A percentile compares a stretch with the other conserved stretches of the same genome.
These are phyloP conservation scores for Bondarzewia mesenterica DNA, from an alignment of 1,284 basidiomycete genomes.

Conservation along the genomic window DNA sequence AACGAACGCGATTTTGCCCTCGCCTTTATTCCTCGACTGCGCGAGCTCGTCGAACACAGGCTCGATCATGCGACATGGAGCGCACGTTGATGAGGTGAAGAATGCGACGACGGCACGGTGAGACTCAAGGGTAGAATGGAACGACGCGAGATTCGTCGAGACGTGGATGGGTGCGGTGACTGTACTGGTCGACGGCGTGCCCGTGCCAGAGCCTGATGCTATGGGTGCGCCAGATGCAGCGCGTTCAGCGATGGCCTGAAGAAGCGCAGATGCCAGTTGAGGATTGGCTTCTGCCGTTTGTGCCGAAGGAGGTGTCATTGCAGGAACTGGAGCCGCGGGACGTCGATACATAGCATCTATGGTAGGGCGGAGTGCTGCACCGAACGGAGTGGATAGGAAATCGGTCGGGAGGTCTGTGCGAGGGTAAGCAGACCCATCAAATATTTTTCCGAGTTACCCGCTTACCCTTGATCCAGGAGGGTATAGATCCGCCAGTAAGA, in stretches of 20 bases:
- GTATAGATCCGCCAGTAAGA: conserved; percentile 73
- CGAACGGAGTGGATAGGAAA: conserved; percentile 87
- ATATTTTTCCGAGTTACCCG: not conserved
- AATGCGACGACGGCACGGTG: conserved; percentile 53
- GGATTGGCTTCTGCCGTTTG: conserved; percentile 32
- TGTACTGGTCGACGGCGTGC: conserved; percentile 23
- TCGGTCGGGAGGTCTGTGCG: conserved; percentile 73
- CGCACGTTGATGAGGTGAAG: conserved; percentile 58
- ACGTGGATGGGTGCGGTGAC: conserved; percentile 58
- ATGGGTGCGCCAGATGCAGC: conserved; percentile 25
- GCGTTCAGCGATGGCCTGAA: conserved; percentile 55
- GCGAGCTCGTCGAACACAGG: conserved; percentile 53
- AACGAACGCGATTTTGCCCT: conserved; percentile 52
- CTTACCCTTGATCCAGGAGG: conserved; percentile 68
- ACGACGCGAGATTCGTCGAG: conserved; percentile 46
- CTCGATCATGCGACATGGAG: conserved; percentile 56
- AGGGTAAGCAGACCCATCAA: not conserved
- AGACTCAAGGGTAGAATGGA: conserved; percentile 38
- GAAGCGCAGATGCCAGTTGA: conserved; percentile 47
- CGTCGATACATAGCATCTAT: conserved; percentile 82
- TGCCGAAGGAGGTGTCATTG: conserved; percentile 27
- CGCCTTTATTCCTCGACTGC: conserved; percentile 27
- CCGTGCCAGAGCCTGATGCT: not conserved
- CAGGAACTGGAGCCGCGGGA: conserved; percentile 35
- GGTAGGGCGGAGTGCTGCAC: conserved; percentile 76